Base-by-base conservation (phyloP, 805 yeast species). In the Candida tibetensis region DNA sequence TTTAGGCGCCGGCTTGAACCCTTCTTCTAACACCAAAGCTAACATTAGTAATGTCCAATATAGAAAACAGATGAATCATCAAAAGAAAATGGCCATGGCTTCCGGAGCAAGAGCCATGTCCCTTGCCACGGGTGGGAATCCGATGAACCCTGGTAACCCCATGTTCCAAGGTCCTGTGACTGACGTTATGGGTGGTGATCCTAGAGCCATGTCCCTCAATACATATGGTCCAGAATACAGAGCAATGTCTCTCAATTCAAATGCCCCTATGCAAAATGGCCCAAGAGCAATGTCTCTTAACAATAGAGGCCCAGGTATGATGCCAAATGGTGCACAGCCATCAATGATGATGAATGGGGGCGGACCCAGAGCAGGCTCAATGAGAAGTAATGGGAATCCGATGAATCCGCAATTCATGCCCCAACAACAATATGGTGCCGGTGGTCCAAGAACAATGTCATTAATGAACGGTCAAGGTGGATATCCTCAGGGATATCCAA, bases 31-130 rank as follows among this genome's bases (percentile, higher is more conserved):
- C 10, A 18, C 30, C n/a, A 17, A 23, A 7, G 57, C 41, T 28
- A 40, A 36, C 49, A 55, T 32, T 43, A 71, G 71, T 36, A 81
- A 76, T 47, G 66, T 77, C 5, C 81, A 81, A 45, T 85, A 85
- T 55, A 67, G 95, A 48, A 84, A 83, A 48, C 81, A 75, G 47
- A 71, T 80, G 72, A 79, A 81, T 33, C 79, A 77, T 4, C 81
- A 79, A 53, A 82, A 79, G 64, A 85, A 85, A 53, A 52, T 72
- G 55, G 75, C 76, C 15, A 54, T 71, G 47, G 66, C 66, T 13
- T 63, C 65, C 8, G 67, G 76, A 33, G 75, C 80, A 2, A 56
- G 73, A 30, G 71, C 74, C 5, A 68, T 60, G 63, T 58, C 71
- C 12, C 54, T 68, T 50, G 65, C 58, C 26, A 21, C 25, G 9